Evolutionary conservation across 2,329 filamentous ascomycete species (phyloP).

Genomic region (Verticillium klebahnii): DNA sequence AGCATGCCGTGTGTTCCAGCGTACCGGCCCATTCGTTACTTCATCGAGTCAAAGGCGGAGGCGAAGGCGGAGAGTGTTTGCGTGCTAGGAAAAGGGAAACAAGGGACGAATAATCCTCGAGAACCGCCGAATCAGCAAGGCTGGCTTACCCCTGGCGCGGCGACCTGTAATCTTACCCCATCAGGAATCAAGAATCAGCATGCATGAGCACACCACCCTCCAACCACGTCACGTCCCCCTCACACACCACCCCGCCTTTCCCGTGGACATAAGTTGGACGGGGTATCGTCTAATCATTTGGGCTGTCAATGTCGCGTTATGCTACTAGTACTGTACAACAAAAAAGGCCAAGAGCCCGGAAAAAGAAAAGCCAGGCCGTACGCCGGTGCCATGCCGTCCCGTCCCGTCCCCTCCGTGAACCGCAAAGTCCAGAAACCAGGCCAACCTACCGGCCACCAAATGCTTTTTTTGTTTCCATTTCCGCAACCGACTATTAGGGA

Average conservation of each 20-base stretch:
- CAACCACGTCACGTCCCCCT: not conserved
- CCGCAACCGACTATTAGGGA: not conserved
- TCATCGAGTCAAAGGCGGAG: too few relatives aligned
- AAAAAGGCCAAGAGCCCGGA: not conserved
- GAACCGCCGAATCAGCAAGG: not conserved
- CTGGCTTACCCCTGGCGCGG: not conserved
- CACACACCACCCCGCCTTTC: too few relatives aligned
- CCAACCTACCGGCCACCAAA: not conserved
- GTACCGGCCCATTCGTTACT: too few relatives aligned
- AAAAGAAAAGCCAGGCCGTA: slow-evolving; percentile 4
- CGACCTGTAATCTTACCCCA: not conserved
- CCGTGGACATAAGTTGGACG: not conserved
- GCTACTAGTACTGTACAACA: slow-evolving; percentile 2
- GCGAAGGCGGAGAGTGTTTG: too few relatives aligned
- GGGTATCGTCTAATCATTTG: not conserved
- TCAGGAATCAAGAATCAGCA: not conserved
- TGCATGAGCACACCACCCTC: not conserved
- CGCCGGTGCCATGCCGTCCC: slow-evolving; percentile 4
- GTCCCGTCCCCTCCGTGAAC: not conserved
- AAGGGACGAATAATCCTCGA: not conserved
- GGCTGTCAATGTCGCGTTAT: slow-evolving; percentile 2
- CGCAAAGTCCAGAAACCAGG: slow-evolving; percentile 1
- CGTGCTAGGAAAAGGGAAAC: not conserved
- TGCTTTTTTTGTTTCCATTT: slow-evolving; percentile 1
- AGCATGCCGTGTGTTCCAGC: too few relatives aligned